Evolutionary conservation across 306 rosid genomes (phyloP).

Genomic region (Medicago truncatula): DNA sequence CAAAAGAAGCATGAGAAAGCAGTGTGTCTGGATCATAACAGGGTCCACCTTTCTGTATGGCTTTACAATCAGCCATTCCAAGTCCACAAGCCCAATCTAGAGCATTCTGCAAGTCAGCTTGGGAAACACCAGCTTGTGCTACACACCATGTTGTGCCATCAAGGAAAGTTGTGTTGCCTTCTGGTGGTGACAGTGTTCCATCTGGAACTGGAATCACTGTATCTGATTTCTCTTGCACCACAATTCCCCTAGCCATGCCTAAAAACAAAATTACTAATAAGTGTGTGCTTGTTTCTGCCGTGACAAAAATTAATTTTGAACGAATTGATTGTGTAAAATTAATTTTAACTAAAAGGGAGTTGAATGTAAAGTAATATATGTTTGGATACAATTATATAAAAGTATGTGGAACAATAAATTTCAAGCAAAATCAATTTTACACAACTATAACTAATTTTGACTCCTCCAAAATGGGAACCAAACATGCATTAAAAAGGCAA

Average conservation of each 20-base stretch:
- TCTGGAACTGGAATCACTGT: slow-evolving; percentile 52
- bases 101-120: slow-evolving; percentile 83
- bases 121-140: slow-evolving; percentile 80
- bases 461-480: no score
- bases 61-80: slow-evolving; percentile 72
- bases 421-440: no score
- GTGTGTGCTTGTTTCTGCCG: no score
- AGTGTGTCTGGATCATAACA: slow-evolving; percentile 84
- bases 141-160: slow-evolving; percentile 95
- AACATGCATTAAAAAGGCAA: neutral
- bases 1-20: slow-evolving; percentile 89
- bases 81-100: slow-evolving; percentile 97
- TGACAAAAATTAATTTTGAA: no score
- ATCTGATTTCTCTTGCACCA: slow-evolving; percentile 71
- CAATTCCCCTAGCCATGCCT: slow-evolving; percentile 53
- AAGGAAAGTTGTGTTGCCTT: slow-evolving; percentile 90
- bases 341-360: no score
- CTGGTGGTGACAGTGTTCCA: slow-evolving; percentile 73
- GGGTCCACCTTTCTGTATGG: slow-evolving; percentile 65
- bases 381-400: no score
- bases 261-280: slow-evolving; percentile 11
- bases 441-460: no score
- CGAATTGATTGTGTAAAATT: no score
- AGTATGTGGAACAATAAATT: no score
- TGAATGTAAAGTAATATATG: no score